Base-by-base conservation (phyloP, 495 filamentous ascomycete genomes). In the Neurospora sp. region DNA sequence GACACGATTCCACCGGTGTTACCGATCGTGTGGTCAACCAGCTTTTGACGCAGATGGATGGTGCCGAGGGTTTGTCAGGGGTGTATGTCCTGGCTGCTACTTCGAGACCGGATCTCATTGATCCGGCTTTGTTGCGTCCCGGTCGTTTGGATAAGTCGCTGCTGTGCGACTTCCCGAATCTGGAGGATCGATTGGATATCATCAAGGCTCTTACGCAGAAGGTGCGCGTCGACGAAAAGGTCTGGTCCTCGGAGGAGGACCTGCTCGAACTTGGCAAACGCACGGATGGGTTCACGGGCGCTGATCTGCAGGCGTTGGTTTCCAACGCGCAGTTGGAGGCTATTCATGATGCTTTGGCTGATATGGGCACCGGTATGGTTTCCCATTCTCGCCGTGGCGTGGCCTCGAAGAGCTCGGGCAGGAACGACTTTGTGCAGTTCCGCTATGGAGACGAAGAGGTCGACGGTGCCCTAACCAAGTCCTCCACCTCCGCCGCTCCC, bases 1-100 rank as follows among this genome's bases (percentile, higher is more conserved):
- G 96, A 0, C 96, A 98, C 78, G 96, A 98, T 76, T 94, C 90
- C 9, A 98, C 96, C 0, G 96, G 96, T 69, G 96, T 99, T 38
- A 98, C 96, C 0, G 96, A 98, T 80, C 89, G 96, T n/a, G 96
- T 99, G 2, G 96, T 99, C 75, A 98, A 98, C 78, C 96, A 98
- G 84, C 88, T 99, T 65, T 85, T 99, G 9, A 99, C 96, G 5
- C 96, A 98, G 81, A 99, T 99, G 96, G 96, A 99, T 78, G 96
- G 96, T 77, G 96, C 96, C 2, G 96, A 99, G 79, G 96, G 96
- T 20, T 82, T 98, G 6, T 92, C 90, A 0, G 96, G 96, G 0
- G 96, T 99, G 2, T 98, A 98, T 77, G 96, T 99, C 2, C 88
- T 99, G 4, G 96, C 96, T 38, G 96, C 96, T 16, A 99, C 96